phyloP scores from a whole-genome alignment of 179 eudicot genomes.

The Silene vulgaris region DNA sequence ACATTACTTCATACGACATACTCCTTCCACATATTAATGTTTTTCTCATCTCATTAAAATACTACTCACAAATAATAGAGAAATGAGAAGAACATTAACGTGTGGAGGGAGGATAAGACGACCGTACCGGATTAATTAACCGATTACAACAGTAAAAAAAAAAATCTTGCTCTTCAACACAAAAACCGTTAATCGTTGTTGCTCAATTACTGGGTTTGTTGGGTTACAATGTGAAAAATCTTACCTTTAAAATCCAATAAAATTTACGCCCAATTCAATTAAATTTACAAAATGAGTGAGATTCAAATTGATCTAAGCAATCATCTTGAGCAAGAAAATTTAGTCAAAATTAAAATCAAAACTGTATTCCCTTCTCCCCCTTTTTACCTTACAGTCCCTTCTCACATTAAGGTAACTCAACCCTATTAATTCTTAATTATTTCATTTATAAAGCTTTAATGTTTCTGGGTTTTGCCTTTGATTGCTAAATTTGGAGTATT shows the following conservation, averaged over 20 bases:
- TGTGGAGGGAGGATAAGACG: too few relatives aligned
- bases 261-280: not conserved
- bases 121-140: too few relatives aligned
- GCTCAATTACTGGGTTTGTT: not conserved
- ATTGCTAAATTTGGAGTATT: not conserved
- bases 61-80: too few relatives aligned
- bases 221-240: not conserved
- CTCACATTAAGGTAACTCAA: conserved; percentile 47
- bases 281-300: conserved; percentile 17
- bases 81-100: too few relatives aligned
- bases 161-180: too few relatives aligned
- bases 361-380: conserved; percentile 73
- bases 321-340: conserved; percentile 15
- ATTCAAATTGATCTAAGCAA: conserved; percentile 23
- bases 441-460: not conserved
- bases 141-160: too few relatives aligned
- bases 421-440: not conserved
- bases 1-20: too few relatives aligned
- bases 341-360: conserved; percentile 48
- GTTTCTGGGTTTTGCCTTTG: not conserved
- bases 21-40: too few relatives aligned
- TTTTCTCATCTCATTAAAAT: too few relatives aligned
- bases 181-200: too few relatives aligned
- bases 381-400: conserved; percentile 49
- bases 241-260: conserved; percentile 6